Evolutionary conservation across 768 basidiomycete genomes (phyloP).

Genomic region (Gymnopilus junonius): DNA sequence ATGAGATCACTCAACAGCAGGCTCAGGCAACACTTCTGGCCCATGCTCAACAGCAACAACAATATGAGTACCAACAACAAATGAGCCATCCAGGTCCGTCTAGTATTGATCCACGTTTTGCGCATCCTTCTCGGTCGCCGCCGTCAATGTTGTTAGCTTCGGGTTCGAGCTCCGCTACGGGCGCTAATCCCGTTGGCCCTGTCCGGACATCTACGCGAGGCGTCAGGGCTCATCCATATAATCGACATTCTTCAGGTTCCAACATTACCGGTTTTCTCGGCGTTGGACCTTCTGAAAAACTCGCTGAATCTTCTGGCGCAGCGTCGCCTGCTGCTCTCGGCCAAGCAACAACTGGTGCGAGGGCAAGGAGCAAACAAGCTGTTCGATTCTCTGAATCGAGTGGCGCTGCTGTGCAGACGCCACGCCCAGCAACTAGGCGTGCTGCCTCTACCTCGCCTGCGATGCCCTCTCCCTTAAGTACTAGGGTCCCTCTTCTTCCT

Average conservation of each 20-base stretch:
- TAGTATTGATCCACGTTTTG: constrained; percentile 8
- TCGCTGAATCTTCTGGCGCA: not conserved
- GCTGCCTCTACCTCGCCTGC: constrained; percentile 7
- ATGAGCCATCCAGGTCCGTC: constrained; percentile 5
- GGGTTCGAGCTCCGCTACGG: not conserved
- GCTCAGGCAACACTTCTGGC: constrained; percentile 16
- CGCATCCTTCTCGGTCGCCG: not conserved
- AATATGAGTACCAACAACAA: constrained; percentile 10
- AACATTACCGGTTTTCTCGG: not conserved
- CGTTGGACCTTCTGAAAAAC: not conserved
- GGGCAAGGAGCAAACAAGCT: not conserved
- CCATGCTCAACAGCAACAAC: constrained; percentile 6
- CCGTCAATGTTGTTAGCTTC: not conserved
- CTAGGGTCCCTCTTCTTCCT: constrained; percentile 7
- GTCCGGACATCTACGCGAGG: constrained; percentile 7
- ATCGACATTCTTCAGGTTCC: not conserved
- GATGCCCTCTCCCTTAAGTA: constrained; percentile 17
- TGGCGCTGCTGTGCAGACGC: not conserved
- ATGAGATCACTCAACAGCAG: constrained; percentile 21
- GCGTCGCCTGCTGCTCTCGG: not conserved
- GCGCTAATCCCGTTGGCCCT: constrained; percentile 1
- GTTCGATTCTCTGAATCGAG: constrained; percentile 1
- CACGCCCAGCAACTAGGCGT: constrained; percentile 1
- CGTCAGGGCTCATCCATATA: constrained; percentile 10
- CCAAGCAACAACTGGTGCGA: too few species aligned